Base-by-base conservation (phyloP, 495 filamentous ascomycete species). In the Xylaria longipes region DNA sequence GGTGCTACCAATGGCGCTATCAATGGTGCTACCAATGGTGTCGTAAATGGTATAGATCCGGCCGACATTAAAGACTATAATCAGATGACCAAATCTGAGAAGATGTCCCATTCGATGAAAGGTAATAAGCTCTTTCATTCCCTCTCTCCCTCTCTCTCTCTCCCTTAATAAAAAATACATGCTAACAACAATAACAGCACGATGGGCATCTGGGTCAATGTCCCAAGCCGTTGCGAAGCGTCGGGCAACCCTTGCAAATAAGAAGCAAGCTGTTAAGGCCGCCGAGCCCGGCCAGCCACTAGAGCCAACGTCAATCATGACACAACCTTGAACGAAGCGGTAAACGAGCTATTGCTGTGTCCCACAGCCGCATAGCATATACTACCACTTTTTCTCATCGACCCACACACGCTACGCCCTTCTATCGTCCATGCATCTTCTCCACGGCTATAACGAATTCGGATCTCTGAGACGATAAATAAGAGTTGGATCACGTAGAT, bases 1-100 rank as follows among this genome's bases (percentile, higher is more conserved):
- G 35, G 58, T 31, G 29, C 50, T 14, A 74, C 56, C 54, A 70
- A 64, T 31, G 71, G 46, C 9, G 48, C 37, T 61, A 20, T 45
- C 31, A 72, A 73, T 45, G 73, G 79, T 12, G 29, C 50, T 14
- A 74, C 56, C 54, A 70, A 64, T 31, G 71, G 46, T 14, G 48
- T 31, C 61, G 22, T 45, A 37, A 72, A 73, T 45, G 73, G 79
- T 12, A 27, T 54, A n/a, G 77, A 76, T 31, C 43, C 74, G 22
- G 66, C 66, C 22, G 75, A 75, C 33, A 46, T 73, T 31, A 86
- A 86, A 74, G 80, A 82, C 48, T 86, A 86, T 73, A 75, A 80
- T 5, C 76, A 82, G 43, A 85, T 86, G 84, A 86, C 82, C 52
- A 86, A 86, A 74, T 84, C 82, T 9, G 84, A 86, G 75, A 86